A percentile compares a stretch with the other conserved stretches of the same genome.
These are phyloP conservation scores for Euphrasia confusa DNA, from an alignment of 257 asterid species.

Conservation along the genomic window DNA sequence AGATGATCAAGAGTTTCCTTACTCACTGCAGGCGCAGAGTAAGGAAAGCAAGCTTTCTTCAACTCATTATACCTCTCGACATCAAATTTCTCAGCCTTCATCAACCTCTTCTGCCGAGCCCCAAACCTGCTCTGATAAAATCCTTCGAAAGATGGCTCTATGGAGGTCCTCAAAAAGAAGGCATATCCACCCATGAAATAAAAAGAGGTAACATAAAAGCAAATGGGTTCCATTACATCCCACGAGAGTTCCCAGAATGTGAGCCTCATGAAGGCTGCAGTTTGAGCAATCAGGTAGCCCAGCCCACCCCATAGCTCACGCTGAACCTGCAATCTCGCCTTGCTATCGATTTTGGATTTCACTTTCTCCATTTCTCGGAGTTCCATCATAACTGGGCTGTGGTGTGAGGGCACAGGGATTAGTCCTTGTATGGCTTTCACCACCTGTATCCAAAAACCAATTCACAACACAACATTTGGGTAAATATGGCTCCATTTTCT, in stretches of 20 bases:
- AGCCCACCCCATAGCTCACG: slow-evolving; percentile 78
- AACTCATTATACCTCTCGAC: slow-evolving; percentile 51
- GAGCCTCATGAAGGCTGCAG: slow-evolving; percentile 82
- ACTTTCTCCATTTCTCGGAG: slow-evolving; percentile 57
- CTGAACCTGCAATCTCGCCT: slow-evolving; percentile 44
- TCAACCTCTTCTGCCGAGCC: slow-evolving; percentile 54
- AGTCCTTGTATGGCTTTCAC: slow-evolving; percentile 75
- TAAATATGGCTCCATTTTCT: slow-evolving; percentile 40
- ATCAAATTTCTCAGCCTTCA: slow-evolving; percentile 53
- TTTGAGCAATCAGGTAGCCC: slow-evolving; percentile 57
- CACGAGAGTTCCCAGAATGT: slow-evolving; percentile 94
- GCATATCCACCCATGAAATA: slow-evolving; percentile 81
- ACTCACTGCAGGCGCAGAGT: background rate
- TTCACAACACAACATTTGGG: slow-evolving; percentile 45
- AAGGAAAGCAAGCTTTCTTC: slow-evolving; percentile 40
- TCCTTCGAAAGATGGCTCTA: slow-evolving; percentile 81
- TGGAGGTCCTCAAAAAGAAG: slow-evolving; percentile 66
- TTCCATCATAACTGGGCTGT: slow-evolving; percentile 43
- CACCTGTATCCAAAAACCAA: slow-evolving; percentile 55
- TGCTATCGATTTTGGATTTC: slow-evolving; percentile 51
- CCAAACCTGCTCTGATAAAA: slow-evolving; percentile 63
- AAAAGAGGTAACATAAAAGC: slow-evolving; percentile 70
- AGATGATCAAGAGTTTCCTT: slow-evolving; percentile 7
- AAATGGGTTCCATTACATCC: slow-evolving; percentile 98
- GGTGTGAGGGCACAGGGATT: slow-evolving; percentile 34